Evolutionary conservation across 805 yeast species (phyloP), one percentile per base, ranked within the genome.

Genomic region (Wickerhamiella lipophila): DNA sequence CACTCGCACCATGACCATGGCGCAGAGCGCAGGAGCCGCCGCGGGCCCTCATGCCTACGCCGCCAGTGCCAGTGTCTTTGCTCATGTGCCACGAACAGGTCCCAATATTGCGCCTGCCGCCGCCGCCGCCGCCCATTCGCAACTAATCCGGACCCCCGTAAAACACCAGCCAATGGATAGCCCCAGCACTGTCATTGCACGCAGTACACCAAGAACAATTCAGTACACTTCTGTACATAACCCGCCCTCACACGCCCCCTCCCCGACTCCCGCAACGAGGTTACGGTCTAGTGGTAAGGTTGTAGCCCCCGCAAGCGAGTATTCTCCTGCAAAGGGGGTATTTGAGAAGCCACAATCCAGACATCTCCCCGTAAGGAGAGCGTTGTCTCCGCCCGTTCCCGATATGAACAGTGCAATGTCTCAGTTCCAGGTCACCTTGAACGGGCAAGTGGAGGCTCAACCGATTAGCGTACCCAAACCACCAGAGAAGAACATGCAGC

Each of bases 251-350:
- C 39, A 29, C 13, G 49, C 48, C 30, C 51, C 55, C 21, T 58
- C 62, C 22, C 65, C 64, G 2, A 61, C 65, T 1, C 65, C 65
- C 12, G 63, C 62, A 15, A 57, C 56, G 32, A 56, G 64, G 15
- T 44, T 51, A 49, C 55, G 52, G 29, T 58, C 62, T 7, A 16
- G 32, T 4, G 51, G 63, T 5, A 55, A 54, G 35, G 56, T 60
- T 9, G 63, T 61, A 7, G 51, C 61, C n/a, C 59, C 48, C 15
- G 63, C 65, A 3, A 57, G 59, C 27, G 61, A 58, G 39, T 51
- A 56, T 26, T 53, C 60, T 27, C 65, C 65, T 1, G 65, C 65
- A 23, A 58, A 59, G 54, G 65, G 65, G 2, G 51, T 60, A 40
- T 61, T 58, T 32, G 34, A 25, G 7, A 23, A 36, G 50, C 40